Conservation (phyloP, 2,329 filamentous ascomycete species). For the Fusarium ramigenum region DNA sequence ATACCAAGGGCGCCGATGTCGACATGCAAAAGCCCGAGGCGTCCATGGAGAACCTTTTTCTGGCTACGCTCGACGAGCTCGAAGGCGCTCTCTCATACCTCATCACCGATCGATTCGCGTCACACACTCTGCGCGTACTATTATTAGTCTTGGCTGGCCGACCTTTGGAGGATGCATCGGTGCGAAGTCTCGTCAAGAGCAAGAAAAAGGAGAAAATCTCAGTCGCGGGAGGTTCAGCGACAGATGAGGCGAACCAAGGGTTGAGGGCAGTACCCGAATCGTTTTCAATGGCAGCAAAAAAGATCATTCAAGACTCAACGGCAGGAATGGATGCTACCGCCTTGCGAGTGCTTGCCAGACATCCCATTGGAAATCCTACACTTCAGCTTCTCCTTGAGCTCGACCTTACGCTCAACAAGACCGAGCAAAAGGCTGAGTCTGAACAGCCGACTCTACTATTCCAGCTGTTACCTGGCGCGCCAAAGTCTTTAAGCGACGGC, state of each 20-base stretch:
- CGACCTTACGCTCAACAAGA: conserved; percentile 78
- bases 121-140: conserved; percentile 87
- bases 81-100: conserved; percentile 84
- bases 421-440: conserved; percentile 52
- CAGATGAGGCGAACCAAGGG: conserved; percentile 55
- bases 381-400: conserved; percentile 91
- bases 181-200: conserved; percentile 83
- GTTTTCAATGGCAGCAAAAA: conserved; percentile 79
- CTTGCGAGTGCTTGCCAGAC: conserved; percentile 83
- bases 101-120: conserved; percentile 88
- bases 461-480: conserved; percentile 80
- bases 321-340: conserved; percentile 80
- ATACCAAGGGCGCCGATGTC: conserved; percentile 54
- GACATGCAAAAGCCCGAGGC: conserved; percentile 60
- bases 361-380: conserved; percentile 90
- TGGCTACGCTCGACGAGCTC: conserved; percentile 86
- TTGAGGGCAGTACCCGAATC: conserved; percentile 76
- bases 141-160: conserved; percentile 86
- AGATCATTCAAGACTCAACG: conserved; percentile 82
- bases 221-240: conserved; percentile 63
- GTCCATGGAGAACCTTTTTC: conserved; percentile 85
- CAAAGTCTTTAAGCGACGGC: conserved; percentile 74
- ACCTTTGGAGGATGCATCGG: conserved; percentile 75
- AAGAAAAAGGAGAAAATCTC: conserved; percentile 89
- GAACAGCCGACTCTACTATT: conserved; percentile 69